Evolutionary conservation across 2,329 filamentous ascomycete species (phyloP).

Genomic region (Cercospora zeae-maydis): DNA sequence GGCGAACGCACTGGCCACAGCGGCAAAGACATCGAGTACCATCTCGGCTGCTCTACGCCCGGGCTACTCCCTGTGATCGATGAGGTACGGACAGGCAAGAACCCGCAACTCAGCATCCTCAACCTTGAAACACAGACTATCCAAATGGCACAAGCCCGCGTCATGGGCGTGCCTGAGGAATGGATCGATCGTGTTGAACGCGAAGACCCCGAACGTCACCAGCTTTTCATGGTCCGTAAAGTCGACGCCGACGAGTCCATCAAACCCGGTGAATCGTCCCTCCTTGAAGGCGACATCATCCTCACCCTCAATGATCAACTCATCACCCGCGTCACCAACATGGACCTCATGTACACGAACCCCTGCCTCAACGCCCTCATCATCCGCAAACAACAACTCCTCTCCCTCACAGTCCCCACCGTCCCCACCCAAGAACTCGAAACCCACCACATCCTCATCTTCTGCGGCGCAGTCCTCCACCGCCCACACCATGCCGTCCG

Average conservation of each 20-base stretch:
- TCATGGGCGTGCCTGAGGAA: constrained; percentile 94
- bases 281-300: constrained; percentile 89
- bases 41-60: constrained; percentile 85
- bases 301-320: constrained; percentile 86
- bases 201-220: constrained; percentile 87
- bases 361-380: constrained; percentile 79
- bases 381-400: constrained; percentile 77
- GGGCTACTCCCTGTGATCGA: constrained; percentile 84
- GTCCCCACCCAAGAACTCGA: constrained; percentile 87
- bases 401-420: constrained; percentile 73
- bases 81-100: constrained; percentile 74
- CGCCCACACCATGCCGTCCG: constrained; percentile 92
- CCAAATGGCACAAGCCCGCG: constrained; percentile 92
- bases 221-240: constrained; percentile 98
- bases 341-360: constrained; percentile 95
- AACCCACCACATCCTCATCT: constrained; percentile 85
- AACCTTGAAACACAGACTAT: constrained; percentile 93
- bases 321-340: constrained; percentile 86
- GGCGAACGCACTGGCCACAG: constrained; percentile 77
- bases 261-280: constrained; percentile 39
- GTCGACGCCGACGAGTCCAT: constrained; percentile 57
- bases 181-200: constrained; percentile 90
- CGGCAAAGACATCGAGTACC: constrained; percentile 91
- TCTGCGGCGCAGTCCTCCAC: constrained; percentile 92
- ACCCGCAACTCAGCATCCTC: constrained; percentile 80